Evolutionary conservation across 1,284 basidiomycete species (phyloP).

Genomic region (Cystobasidium pallidum): DNA sequence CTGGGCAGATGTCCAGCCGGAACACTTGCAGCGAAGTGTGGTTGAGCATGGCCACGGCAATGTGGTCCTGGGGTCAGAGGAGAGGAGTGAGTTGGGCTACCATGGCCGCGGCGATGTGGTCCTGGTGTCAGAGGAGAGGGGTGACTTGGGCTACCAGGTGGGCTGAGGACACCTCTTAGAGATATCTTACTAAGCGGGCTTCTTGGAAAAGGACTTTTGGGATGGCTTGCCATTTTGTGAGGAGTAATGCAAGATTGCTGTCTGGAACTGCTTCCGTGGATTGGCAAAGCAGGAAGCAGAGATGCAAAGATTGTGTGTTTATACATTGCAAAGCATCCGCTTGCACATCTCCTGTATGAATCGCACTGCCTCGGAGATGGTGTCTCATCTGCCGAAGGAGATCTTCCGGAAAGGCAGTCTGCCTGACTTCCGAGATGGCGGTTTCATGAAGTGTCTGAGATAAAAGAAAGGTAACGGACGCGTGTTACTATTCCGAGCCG

Average conservation of each 20-base stretch:
- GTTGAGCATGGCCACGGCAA: background rate
- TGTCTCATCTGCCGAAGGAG: background rate
- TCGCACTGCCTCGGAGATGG: background rate
- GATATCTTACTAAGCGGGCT: background rate
- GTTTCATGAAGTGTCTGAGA: background rate
- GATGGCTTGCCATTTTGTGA: background rate
- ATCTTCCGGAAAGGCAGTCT: slow-evolving; percentile 4
- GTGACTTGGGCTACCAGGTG: background rate
- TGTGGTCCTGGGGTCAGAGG: background rate
- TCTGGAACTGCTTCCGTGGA: background rate
- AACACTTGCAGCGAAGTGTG: slow-evolving; percentile 6
- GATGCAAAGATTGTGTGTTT: background rate
- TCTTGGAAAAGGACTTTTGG: background rate
- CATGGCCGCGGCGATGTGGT: background rate
- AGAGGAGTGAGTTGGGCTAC: background rate
- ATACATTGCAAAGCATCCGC: no score
- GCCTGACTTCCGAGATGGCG: background rate
- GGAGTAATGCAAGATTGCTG: background rate
- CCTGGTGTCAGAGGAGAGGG: background rate
- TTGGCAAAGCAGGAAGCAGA: background rate
- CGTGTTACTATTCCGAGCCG: no score
- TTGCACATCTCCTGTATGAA: slow-evolving; percentile 9
- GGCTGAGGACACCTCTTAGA: background rate
- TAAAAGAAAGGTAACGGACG: background rate
- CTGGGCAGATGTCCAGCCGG: background rate